Conservation (phyloP, 2,329 filamentous ascomycete genomes). For the Aplosporella prunicola region DNA sequence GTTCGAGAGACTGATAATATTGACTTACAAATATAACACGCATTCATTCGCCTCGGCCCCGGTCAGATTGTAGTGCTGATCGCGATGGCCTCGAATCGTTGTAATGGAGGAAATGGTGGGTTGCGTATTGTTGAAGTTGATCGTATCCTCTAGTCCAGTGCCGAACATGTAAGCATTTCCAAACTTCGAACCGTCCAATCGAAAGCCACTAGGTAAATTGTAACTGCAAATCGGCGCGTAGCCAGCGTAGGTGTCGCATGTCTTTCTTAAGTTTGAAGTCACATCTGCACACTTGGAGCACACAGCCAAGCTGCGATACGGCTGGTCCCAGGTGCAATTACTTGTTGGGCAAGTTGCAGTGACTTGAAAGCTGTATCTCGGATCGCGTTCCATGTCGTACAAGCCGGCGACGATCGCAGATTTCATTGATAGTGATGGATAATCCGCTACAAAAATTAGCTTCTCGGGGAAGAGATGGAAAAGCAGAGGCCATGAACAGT, state of each 20-base stretch:
- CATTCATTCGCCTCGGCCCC: conserved; percentile 4
- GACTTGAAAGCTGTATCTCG: neutral
- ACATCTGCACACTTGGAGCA: conserved; percentile 11
- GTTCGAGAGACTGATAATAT: neutral
- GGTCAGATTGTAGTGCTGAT: neutral
- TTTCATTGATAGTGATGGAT: conserved; percentile 4
- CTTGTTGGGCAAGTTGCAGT: conserved; percentile 10
- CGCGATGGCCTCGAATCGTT: neutral
- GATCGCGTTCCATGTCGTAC: neutral
- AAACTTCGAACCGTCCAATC: neutral
- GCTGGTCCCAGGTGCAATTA: conserved; percentile 11
- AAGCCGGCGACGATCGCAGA: conserved; percentile 1
- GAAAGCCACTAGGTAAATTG: neutral
- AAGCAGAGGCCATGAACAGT: too few species aligned
- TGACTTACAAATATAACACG: conserved; percentile 1
- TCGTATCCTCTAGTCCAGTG: neutral
- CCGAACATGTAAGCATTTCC: too few species aligned
- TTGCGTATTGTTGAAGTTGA: conserved; percentile 6
- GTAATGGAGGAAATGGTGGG: neutral
- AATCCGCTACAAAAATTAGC: neutral
- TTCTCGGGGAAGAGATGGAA: too few species aligned
- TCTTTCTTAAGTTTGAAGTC: conserved; percentile 3
- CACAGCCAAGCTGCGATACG: conserved; percentile 9
- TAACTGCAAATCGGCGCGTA: neutral
- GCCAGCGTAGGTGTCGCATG: neutral